Percentiles rank a stretch among this genome's conserved stretches.
These are phyloP conservation scores for Penicillium sp. DNA, from an alignment of 2,329 filamentous ascomycete genomes.

Conservation along the genomic window DNA sequence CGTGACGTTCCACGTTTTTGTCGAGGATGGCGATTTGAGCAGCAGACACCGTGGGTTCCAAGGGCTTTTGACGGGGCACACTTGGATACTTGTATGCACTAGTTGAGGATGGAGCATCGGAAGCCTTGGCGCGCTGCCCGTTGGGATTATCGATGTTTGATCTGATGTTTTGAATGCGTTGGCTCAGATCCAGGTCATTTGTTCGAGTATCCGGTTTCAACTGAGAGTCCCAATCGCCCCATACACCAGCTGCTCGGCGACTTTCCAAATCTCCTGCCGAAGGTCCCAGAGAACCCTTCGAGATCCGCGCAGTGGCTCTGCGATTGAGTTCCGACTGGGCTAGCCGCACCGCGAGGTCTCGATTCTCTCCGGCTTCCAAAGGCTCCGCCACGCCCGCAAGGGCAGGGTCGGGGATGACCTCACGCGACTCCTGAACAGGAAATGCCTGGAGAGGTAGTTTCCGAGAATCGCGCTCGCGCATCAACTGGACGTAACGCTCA, in stretches of 20 bases:
- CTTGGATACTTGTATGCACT: constrained; percentile 45
- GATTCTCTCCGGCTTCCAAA: constrained; percentile 69
- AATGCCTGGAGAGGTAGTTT: constrained; percentile 29
- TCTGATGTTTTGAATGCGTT: constrained; percentile 54
- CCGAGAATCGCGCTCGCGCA: constrained; percentile 47
- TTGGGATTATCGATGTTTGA: constrained; percentile 37
- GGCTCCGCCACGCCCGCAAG: constrained; percentile 60
- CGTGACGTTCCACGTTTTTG: constrained; percentile 20
- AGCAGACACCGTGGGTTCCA: constrained; percentile 24
- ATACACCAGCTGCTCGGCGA: constrained; percentile 55
- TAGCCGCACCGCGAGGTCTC: constrained; percentile 73
- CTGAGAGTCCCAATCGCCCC: constrained; percentile 55
- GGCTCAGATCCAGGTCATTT: constrained; percentile 50
- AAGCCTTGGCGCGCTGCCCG: constrained; percentile 9
- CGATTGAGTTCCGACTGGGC: constrained; percentile 71
- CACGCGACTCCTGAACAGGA: constrained; percentile 15
- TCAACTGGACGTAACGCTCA: constrained; percentile 63
- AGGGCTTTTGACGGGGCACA: constrained; percentile 40
- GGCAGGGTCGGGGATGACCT: constrained; percentile 55
- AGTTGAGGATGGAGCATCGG: constrained; percentile 17
- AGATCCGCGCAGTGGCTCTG: constrained; percentile 62
- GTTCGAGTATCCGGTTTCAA: constrained; percentile 34
- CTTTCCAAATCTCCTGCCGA: constrained; percentile 59
- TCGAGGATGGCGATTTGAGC: constrained; percentile 18
- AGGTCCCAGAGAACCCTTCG: constrained; percentile 48